Percentiles rank a stretch among this genome's conserved stretches.
phyloP scores from a whole-genome alignment of 768 basidiomycete genomes.

The Multifurca ochricompacta region DNA sequence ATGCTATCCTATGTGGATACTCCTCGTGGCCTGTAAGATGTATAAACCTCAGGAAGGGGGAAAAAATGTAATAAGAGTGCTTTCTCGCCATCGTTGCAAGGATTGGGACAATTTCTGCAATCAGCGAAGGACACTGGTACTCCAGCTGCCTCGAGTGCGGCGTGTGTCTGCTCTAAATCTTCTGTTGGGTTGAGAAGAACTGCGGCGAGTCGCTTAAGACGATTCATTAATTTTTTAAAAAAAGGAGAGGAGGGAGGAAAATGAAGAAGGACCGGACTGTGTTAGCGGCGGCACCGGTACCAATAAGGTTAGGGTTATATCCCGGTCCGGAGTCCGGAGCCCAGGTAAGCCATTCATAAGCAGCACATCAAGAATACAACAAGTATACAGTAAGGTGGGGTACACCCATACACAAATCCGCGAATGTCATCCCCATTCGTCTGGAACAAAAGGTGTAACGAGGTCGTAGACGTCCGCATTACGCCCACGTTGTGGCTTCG shows the following conservation, averaged over 20 bases:
- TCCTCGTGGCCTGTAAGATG: conserved; percentile 54
- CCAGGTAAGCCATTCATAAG: too few relatives aligned
- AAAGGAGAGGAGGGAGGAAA: background rate
- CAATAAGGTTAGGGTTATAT: too few relatives aligned
- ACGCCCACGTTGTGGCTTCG: conserved; percentile 41
- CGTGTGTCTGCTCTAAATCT: conserved; percentile 12
- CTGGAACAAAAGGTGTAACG: conserved; percentile 74
- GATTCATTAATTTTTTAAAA: conserved; percentile 6
- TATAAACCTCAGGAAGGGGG: background rate
- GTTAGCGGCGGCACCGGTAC: too few relatives aligned
- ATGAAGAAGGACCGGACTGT: too few relatives aligned
- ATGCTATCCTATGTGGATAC: conserved; percentile 62
- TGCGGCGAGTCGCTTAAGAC: conserved; percentile 11
- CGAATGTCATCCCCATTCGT: conserved; percentile 54
- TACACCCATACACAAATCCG: background rate
- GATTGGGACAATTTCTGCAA: conserved; percentile 26
- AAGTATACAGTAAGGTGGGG: background rate
- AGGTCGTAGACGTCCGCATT: conserved; percentile 79
- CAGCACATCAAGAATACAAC: too few relatives aligned
- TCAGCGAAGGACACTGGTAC: conserved; percentile 26
- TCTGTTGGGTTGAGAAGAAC: conserved; percentile 13
- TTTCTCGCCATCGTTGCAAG: conserved; percentile 27
- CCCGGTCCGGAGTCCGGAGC: too few relatives aligned
- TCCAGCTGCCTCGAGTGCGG: conserved; percentile 17
- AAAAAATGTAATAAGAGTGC: conserved; percentile 3